Evolutionary conservation across 148 eudicot genomes (phyloP).

Genomic region (Pharnaceum exiguum): DNA sequence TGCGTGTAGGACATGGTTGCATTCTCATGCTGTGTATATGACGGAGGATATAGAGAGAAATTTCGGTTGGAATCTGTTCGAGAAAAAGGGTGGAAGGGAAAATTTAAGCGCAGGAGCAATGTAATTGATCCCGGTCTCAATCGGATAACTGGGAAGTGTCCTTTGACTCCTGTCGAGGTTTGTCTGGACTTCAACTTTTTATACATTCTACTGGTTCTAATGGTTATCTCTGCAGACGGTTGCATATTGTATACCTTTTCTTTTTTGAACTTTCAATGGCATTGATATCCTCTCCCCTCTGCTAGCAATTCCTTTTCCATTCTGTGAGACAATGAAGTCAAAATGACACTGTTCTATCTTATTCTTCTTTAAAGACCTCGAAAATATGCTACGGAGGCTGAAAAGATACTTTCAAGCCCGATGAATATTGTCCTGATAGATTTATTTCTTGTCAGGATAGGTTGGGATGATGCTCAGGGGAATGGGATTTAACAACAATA

Average conservation of each 20-base stretch:
- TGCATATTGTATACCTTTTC: too few species aligned
- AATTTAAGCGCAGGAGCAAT: slow-evolving; percentile 50
- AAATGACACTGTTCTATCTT: too few species aligned
- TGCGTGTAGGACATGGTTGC: slow-evolving; percentile 79
- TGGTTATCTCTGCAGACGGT: too few species aligned
- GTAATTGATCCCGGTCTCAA: slow-evolving; percentile 52
- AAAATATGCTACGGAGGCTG: too few species aligned
- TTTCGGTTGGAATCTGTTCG: slow-evolving; percentile 55
- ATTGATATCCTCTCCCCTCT: too few species aligned
- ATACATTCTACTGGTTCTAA: too few species aligned
- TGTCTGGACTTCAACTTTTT: slow-evolving; percentile 12
- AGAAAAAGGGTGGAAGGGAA: slow-evolving; percentile 78
- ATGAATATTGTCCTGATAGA: neutral
- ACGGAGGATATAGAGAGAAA: slow-evolving; percentile 61
- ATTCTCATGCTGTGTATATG: slow-evolving; percentile 81
- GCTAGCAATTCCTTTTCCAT: too few species aligned
- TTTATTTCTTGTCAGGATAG: slow-evolving; percentile 64
- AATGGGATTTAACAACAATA: slow-evolving; percentile 76
- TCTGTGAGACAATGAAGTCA: too few species aligned
- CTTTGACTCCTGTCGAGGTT: slow-evolving; percentile 91
- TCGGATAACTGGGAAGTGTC: slow-evolving; percentile 75
- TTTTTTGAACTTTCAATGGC: too few species aligned
- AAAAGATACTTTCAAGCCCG: too few species aligned
- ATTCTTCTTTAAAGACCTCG: too few species aligned
- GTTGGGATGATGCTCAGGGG: slow-evolving; percentile 94